Conservation (phyloP, 768 basidiomycete genomes). For the Rubroboletus satanas region DNA sequence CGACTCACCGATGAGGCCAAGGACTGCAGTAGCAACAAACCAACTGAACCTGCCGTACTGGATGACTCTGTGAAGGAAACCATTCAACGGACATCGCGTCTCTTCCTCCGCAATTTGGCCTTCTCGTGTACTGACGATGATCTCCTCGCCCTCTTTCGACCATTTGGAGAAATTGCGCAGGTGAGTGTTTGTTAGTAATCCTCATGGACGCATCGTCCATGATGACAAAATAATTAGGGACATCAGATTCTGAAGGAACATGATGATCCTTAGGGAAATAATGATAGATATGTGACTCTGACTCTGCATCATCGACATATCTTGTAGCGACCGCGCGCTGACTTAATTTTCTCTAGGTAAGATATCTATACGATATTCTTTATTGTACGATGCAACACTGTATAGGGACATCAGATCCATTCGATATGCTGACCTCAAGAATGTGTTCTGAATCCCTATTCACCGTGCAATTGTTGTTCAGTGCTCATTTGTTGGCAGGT, state of each 20-base stretch:
- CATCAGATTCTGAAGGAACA: conserved; percentile 43
- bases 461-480: neutral
- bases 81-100: conserved; percentile 68
- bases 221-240: conserved; percentile 47
- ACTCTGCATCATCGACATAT: neutral
- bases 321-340: neutral
- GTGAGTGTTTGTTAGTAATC: conserved; percentile 40
- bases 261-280: conserved; percentile 38
- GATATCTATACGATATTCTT: neutral
- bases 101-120: conserved; percentile 94
- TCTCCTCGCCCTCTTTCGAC: conserved; percentile 56
- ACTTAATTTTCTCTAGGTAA: conserved; percentile 12
- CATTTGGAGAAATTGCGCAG: conserved; percentile 74
- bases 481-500: conserved; percentile 35
- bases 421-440: conserved; percentile 44
- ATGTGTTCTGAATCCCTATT: conserved; percentile 37
- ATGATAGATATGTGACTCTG: conserved; percentile 52
- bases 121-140: conserved; percentile 79
- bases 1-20: conserved; percentile 54
- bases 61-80: conserved; percentile 41
- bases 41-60: conserved; percentile 1
- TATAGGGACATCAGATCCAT: conserved; percentile 57
- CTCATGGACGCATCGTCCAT: conserved; percentile 7
- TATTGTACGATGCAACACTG: neutral
- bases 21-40: conserved; percentile 23